Base-by-base conservation (phyloP, 176 grass and related monocot species). In the Ensete ventricosum region DNA sequence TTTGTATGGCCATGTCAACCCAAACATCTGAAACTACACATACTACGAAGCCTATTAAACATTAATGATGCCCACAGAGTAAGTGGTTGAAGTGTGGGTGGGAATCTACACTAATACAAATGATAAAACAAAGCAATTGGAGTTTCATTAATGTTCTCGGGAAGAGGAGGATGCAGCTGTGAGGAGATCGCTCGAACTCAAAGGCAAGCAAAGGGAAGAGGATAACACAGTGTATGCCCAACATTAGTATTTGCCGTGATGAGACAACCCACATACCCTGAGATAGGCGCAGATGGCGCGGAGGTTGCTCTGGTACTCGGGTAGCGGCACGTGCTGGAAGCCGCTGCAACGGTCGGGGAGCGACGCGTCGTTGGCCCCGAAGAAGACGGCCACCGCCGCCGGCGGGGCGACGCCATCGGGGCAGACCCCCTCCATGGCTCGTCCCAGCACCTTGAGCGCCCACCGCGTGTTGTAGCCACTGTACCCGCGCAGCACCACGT, bases 391-490 rank as follows among this genome's bases (percentile, higher is more conserved):
- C 48, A 87, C 73, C 13, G 82, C 94, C 14, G 82, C 88, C 63
- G 94, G 94, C 11, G 84, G 64, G 2, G 48, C 57, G 1, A 9
- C 62, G 11, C 29, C 73, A 25, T 22, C 76, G 6, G 72, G 53
- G 81, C 78, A 60, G 14, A 83, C 69, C 67, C 82, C 88, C n/a
- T 82, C 84, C 84, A 91, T 87, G 22, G 82, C 83, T 34, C 85
- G 82, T 27, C 69, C 53, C 76, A 87, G 73, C 73, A 90, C 83
- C 83, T 79, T 79, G 62, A 87, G 85, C 68, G 78, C 90, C 94
- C 94, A 98, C 19, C 90, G 73, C 63, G 94, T 93, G 85, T 98
- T 98, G 82, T 93, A 98, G 16, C 94, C 90, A 73, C 88, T 89
- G 82, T 85, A 57, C 9, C 94, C 94, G 69, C 94, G 88, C 64